These are phyloP conservation scores for Trichothecium sympodiale DNA, from an alignment of 2,329 filamentous ascomycete species.

Conservation along the genomic window DNA sequence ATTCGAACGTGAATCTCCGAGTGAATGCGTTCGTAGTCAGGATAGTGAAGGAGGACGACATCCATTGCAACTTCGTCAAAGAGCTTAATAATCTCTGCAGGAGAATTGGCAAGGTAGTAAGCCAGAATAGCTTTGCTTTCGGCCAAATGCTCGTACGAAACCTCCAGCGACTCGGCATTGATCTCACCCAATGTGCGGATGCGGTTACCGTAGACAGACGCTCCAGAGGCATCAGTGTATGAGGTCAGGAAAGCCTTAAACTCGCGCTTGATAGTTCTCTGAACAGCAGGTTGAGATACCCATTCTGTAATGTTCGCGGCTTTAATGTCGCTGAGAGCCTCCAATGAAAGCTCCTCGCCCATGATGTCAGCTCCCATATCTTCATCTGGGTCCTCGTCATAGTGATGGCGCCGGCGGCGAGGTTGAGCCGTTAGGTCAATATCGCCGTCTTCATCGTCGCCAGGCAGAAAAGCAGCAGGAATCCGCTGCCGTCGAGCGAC, in stretches of 20 bases:
- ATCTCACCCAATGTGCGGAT: conserved; percentile 94
- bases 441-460: conserved; percentile 76
- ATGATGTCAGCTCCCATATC: conserved; percentile 89
- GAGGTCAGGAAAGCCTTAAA: conserved; percentile 97
- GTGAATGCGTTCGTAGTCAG: conserved; percentile 95
- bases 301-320: conserved; percentile 88
- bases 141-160: conserved; percentile 87
- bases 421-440: conserved; percentile 79
- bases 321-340: conserved; percentile 87
- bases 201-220: conserved; percentile 88
- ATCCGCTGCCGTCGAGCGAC: conserved; percentile 55
- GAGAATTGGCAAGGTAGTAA: conserved; percentile 92
- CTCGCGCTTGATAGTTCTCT: conserved; percentile 86
- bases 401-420: conserved; percentile 73
- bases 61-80: conserved; percentile 98
- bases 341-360: conserved; percentile 88
- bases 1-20: conserved; percentile 97
- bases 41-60: conserved; percentile 89
- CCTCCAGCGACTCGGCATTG: conserved; percentile 91
- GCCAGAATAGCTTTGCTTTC: conserved; percentile 87
- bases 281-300: conserved; percentile 82
- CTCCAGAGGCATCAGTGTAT: conserved; percentile 80
- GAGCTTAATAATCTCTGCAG: conserved; percentile 87
- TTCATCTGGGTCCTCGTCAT: conserved; percentile 90
- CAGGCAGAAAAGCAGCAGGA: conserved; percentile 63